Base-by-base conservation (phyloP, 2,329 filamentous ascomycete genomes). In the Ceratocystis destructans region DNA sequence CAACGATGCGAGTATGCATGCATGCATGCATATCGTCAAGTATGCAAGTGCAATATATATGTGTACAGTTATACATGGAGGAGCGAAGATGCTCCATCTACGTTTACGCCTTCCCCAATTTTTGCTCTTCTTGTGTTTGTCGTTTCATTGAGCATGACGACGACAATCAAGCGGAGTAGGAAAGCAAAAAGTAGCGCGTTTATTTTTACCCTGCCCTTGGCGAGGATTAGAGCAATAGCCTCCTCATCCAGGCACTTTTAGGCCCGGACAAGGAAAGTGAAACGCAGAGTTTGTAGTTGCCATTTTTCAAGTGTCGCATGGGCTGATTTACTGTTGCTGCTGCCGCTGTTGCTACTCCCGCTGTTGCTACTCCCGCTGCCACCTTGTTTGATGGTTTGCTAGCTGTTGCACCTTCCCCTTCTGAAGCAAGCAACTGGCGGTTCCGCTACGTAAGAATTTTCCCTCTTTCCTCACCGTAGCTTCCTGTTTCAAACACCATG, bases 331-430 rank as follows among this genome's bases (percentile, higher is more conserved):
- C 46, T n/a, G 46, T 20, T 50, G 46, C 46, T 28, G 46, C 46
- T n/a, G 46, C 20, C n/a, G 46, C 46, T n/a, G 46, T 20, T 50
- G 15, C 22, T 20, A 25, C 53, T 57, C 2, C 20, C n/a, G 46
- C 46, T n/a, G 46, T 20, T 50, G 46, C 46, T 61, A 61, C 57
- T 41, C 20, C 61, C 5, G 20, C 33, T 31, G 37, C 7, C 20
- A 20, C 59, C 31, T 55, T 22, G 20, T 55, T 55, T 22, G 46
- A n/a, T n/a, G 20, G 46, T 50, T 20, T 50, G 17, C 5, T 55
- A 25, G 61, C 33, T 62, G 61, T 44, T 62, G 61, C 61, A 62
- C n/a, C 61, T 62, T 22, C 61, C 61, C 50, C 6, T 62, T 62
- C 61, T 62, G 50, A 25, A 31, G 50, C 50, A 55, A 12, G 6